Conservation (phyloP, 108 stramenopile species). For the Thalassiosira profunda region DNA sequence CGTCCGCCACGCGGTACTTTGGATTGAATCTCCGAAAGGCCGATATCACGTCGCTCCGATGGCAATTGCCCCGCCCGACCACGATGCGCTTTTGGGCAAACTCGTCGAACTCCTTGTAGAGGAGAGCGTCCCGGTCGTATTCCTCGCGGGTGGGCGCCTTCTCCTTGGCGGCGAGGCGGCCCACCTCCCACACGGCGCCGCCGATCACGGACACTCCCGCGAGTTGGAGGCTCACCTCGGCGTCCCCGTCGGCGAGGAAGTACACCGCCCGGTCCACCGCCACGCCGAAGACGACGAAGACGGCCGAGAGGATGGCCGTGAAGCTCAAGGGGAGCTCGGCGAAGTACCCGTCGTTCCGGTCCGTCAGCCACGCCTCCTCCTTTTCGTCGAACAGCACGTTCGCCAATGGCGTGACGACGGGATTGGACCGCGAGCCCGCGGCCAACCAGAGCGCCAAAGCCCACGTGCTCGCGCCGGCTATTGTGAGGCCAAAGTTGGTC, state of each 20-base stretch:
- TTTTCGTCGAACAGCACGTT: conserved; percentile 68
- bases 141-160: conserved; percentile 70
- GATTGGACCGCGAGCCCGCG: conserved; percentile 75
- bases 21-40: conserved; percentile 87
- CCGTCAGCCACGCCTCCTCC: conserved; percentile 62
- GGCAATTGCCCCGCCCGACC: conserved; percentile 45
- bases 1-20: conserved; percentile 78
- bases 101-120: conserved; percentile 74
- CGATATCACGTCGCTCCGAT: conserved; percentile 73
- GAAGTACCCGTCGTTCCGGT: conserved; percentile 86
- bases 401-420: conserved; percentile 79
- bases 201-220: conserved; percentile 76
- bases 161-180: conserved; percentile 69
- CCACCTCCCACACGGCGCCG: conserved; percentile 78
- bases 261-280: conserved; percentile 54
- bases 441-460: conserved; percentile 76
- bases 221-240: conserved; percentile 60
- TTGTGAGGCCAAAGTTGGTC: conserved; percentile 23
- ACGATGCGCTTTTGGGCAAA: conserved; percentile 72
- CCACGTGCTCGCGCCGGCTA: conserved; percentile 59
- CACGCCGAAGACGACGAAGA: conserved; percentile 68
- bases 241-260: conserved; percentile 70
- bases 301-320: conserved; percentile 43
- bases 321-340: conserved; percentile 60
- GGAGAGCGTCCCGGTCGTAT: conserved; percentile 54